These are phyloP conservation scores for Botrytis paeoniae DNA, from an alignment of 2,329 filamentous ascomycete species.

Conservation along the genomic window DNA sequence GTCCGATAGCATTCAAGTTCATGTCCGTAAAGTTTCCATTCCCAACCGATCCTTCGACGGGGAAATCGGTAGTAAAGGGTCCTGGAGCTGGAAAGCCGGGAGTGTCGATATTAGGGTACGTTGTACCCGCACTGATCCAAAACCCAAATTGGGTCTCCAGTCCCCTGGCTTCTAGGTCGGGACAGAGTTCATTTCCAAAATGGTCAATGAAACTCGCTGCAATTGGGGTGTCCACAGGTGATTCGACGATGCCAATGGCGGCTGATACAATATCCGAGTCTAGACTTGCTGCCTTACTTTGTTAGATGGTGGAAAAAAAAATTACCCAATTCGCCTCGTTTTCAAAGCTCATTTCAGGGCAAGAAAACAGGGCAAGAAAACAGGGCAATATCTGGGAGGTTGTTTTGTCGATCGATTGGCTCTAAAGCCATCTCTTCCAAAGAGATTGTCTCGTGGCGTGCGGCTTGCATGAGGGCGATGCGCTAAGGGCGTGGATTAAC, in stretches of 20 bases:
- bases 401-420: neutral
- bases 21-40: rapidly evolving
- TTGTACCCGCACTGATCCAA: neutral
- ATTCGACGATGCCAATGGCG: too few relatives aligned
- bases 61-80: neutral
- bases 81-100: rapidly evolving
- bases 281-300: too few relatives aligned
- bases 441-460: neutral
- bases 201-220: too few relatives aligned
- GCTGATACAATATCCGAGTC: too few relatives aligned
- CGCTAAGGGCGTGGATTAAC: neutral
- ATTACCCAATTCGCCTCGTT: neutral
- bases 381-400: neutral
- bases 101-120: rapidly evolving
- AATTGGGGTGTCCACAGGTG: too few relatives aligned
- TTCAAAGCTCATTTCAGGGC: neutral
- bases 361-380: neutral
- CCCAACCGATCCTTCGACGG: rapidly evolving
- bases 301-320: too few relatives aligned
- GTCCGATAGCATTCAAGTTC: neutral
- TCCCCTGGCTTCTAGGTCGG: too few relatives aligned
- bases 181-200: too few relatives aligned
- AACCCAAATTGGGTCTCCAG: rapidly evolving
- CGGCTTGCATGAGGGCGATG: neutral
- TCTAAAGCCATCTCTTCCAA: neutral